These are phyloP conservation scores for Cryptococcus sp. DNA, from an alignment of 1,284 basidiomycete species.

Conservation along the genomic window DNA sequence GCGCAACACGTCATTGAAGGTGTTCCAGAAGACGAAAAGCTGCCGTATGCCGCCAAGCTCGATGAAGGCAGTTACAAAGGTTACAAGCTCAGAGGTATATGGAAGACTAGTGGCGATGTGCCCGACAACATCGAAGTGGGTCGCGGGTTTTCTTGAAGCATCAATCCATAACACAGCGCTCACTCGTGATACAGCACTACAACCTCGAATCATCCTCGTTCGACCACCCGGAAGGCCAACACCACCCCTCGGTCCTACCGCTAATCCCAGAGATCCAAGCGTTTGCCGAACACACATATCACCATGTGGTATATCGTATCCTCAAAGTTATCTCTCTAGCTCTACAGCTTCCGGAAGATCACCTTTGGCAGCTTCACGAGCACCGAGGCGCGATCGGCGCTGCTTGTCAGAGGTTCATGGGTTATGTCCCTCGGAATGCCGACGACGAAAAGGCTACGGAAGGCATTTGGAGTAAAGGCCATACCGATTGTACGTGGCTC, in stretches of 20 bases:
- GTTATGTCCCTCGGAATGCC: conserved; percentile 47
- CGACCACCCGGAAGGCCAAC: conserved; percentile 7
- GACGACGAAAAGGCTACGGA: conserved; percentile 43
- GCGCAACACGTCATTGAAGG: conserved; percentile 55
- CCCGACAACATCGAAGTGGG: conserved; percentile 47
- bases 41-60: conserved; percentile 78
- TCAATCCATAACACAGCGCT: background rate
- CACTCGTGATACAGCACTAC: conserved; percentile 31
- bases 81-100: conserved; percentile 51
- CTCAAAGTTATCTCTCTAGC: too few relatives aligned
- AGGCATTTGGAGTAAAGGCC: conserved; percentile 50
- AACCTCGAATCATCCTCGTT: conserved; percentile 50
- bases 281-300: conserved; percentile 49
- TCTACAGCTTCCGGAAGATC: too few relatives aligned
- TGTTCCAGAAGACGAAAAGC: conserved; percentile 74
- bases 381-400: conserved; percentile 45
- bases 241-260: conserved; percentile 21
- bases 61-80: conserved; percentile 28
- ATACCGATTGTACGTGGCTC: conserved; percentile 43
- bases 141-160: background rate
- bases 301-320: conserved; percentile 48
- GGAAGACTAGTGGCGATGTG: conserved; percentile 45
- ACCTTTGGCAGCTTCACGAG: conserved; percentile 25
- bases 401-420: conserved; percentile 49
- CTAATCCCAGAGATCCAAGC: conserved; percentile 43